Conservation (phyloP, 352 stramenopile genomes). For the Globisporangium abappressorium region DNA sequence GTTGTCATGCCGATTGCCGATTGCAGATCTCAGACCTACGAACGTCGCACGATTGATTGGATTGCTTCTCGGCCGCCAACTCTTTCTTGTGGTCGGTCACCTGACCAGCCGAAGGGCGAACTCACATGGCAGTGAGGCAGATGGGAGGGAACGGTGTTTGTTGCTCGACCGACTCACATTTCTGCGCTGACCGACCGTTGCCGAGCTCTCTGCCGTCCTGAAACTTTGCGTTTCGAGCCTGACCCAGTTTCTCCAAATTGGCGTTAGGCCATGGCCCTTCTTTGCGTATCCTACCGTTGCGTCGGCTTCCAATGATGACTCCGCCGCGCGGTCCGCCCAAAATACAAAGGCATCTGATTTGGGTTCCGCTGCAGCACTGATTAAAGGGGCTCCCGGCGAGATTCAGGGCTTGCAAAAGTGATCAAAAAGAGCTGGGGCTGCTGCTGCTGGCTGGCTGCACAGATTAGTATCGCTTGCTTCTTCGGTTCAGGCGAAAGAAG, state of each 20-base stretch:
- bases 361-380: background rate
- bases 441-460: too few relatives aligned
- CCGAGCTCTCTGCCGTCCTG: background rate
- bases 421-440: too few relatives aligned
- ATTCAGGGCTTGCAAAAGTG: background rate
- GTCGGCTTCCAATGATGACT: background rate
- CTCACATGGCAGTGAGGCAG: too few relatives aligned
- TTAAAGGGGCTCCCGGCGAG: background rate
- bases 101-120: too few relatives aligned
- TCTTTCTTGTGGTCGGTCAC: background rate
- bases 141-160: background rate
- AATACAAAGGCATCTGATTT: slow-evolving; percentile 19
- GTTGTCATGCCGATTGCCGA: background rate
- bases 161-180: slow-evolving; percentile 4
- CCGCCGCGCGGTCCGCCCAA: slow-evolving; percentile 10
- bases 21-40: background rate
- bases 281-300: background rate
- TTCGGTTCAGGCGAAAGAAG: background rate
- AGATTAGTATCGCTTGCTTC: background rate
- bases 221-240: slow-evolving; percentile 1
- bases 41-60: too few relatives aligned
- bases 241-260: background rate
- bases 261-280: background rate
- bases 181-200: background rate
- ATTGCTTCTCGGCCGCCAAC: background rate